Evolutionary conservation across 23 red algal genomes (phyloP), one percentile per base, ranked within the genome.

Genomic region (Gracilaria domingensis): DNA sequence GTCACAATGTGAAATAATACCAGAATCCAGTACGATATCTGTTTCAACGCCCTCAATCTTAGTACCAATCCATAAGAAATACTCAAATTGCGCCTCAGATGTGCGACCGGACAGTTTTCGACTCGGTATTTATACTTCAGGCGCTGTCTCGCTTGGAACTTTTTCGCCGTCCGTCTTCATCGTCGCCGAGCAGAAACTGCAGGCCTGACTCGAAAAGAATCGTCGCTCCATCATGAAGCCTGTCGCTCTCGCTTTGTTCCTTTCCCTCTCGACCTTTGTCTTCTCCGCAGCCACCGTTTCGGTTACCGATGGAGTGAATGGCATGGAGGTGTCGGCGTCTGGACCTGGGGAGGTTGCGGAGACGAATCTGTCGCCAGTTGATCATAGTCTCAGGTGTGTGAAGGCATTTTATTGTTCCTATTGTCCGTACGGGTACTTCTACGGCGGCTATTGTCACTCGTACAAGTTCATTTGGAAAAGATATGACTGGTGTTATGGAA

Each of bases 401-500:
- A 45, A 77, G 26, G 1, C 4, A 4, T 77, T 51, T 25, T 51
- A 51, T 33, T 77, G 72, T 28, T 45, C 72, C 17, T 77, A 49
- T 20, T 77, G 72, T 34, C 40, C 0, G 1, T 16, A 4, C 16
- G 30, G 30, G 38, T 49, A 51, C 23, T 77, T 28, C 28, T 49
- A 77, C 23, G 42, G 42, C 1, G 0, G 50, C 40, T 51, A 50
- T 14, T 77, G 72, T 20, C 45, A 77, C 20, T 29, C 40, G 0
- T 77, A 77, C 23, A 13, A 30, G 12, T 77, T 51, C 72, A 0
- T 13, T 30, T 77, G 72, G 72, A 6, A 77, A 6, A 0, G 14
- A 12, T 77, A 50, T 50, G 42, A 77, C 42, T 77, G 72, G 72
- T 77, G 72, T 42, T 51, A 77, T 30, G 72, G 72, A 9, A 77